These are phyloP conservation scores for Xylaria longipes DNA, from an alignment of 495 filamentous ascomycete genomes.

Conservation along the genomic window DNA sequence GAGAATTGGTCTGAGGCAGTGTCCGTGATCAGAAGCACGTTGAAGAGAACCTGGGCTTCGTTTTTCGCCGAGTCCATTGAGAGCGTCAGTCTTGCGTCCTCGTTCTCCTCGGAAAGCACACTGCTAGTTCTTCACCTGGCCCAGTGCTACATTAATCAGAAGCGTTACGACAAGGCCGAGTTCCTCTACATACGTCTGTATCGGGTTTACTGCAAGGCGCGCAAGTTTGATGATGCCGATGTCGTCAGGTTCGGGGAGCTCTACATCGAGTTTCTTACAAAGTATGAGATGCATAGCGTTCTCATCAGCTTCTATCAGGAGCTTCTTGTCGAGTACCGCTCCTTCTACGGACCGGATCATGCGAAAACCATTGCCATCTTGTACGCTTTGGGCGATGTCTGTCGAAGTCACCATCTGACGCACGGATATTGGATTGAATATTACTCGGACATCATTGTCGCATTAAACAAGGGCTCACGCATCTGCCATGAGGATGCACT, in stretches of 20 bases:
- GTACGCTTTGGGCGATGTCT: slow-evolving; percentile 17
- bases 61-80: slow-evolving; percentile 23
- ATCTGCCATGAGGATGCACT: slow-evolving; percentile 17
- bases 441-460: slow-evolving; percentile 14
- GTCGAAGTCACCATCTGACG: slow-evolving; percentile 19
- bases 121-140: slow-evolving; percentile 14
- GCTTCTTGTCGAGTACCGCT: slow-evolving; percentile 19
- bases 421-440: slow-evolving; percentile 24
- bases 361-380: slow-evolving; percentile 13
- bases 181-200: slow-evolving; percentile 14
- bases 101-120: slow-evolving; percentile 17
- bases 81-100: slow-evolving; percentile 1
- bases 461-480: slow-evolving; percentile 19
- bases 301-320: slow-evolving; percentile 20
- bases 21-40: slow-evolving; percentile 16
- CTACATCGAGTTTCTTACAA: slow-evolving; percentile 15
- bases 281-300: slow-evolving; percentile 17
- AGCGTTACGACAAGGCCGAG: slow-evolving; percentile 18
- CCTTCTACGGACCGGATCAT: slow-evolving; percentile 16
- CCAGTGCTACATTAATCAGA: slow-evolving; percentile 21
- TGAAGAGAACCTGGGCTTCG: slow-evolving; percentile 19
- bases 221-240: slow-evolving; percentile 12
- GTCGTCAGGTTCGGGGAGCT: slow-evolving; percentile 17
- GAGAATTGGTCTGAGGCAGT: slow-evolving; percentile 22
- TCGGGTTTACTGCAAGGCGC: slow-evolving; percentile 10